Percentiles rank a stretch among this genome's conserved stretches.
phyloP scores from a whole-genome alignment of 148 eudicot species.

The Rhododendron simsii region DNA sequence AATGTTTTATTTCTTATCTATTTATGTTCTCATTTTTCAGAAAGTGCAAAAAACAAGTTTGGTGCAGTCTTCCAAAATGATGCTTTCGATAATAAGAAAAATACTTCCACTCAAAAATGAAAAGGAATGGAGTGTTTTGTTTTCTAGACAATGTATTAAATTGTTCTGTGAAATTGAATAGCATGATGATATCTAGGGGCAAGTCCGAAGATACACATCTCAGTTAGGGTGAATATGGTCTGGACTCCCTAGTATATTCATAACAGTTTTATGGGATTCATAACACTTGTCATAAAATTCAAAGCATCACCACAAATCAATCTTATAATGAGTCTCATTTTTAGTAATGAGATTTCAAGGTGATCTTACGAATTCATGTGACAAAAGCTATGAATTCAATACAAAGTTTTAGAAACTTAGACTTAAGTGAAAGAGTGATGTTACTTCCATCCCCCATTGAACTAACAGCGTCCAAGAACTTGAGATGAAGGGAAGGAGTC shows the following conservation, averaged over 20 bases:
- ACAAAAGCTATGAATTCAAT: background rate
- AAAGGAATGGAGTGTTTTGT: background rate
- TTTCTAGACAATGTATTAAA: background rate
- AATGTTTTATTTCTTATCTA: background rate
- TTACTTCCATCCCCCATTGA: constrained; percentile 12
- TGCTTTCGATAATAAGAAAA: background rate
- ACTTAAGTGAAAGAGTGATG: background rate
- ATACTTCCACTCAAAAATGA: background rate
- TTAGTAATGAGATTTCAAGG: background rate
- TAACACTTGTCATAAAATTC: background rate
- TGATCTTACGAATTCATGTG: background rate
- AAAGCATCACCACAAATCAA: background rate
- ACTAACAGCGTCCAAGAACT: constrained; percentile 19
- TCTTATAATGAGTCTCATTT: background rate
- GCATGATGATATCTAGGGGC: background rate
- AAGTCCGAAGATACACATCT: background rate
- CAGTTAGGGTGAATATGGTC: background rate
- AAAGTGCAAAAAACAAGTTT: background rate
- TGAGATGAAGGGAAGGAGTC: constrained; percentile 23
- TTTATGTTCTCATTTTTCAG: background rate
- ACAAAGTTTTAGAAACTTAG: background rate
- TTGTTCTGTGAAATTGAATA: background rate
- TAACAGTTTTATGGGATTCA: background rate
- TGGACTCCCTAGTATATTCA: background rate
- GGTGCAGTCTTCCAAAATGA: background rate